phyloP scores from a whole-genome alignment of 345 rosid genomes.

The Durio zibethinus region DNA sequence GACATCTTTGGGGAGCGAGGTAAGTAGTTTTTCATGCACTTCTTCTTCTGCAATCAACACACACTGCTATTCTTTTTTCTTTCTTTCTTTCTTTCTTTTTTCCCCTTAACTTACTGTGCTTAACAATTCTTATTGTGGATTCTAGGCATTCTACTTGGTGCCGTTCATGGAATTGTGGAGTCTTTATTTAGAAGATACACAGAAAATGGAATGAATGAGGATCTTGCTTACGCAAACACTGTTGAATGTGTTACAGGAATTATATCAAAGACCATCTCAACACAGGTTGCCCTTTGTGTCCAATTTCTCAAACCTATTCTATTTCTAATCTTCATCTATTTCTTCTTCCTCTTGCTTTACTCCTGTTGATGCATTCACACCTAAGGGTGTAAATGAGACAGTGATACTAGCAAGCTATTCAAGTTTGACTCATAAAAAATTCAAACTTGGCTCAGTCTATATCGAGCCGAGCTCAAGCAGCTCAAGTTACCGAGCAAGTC shows the following conservation, averaged over 20 bases:
- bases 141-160: constrained; percentile 82
- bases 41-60: background rate
- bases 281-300: constrained; percentile 41
- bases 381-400: no score
- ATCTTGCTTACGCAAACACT: constrained; percentile 76
- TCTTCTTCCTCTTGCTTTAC: background rate
- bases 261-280: constrained; percentile 73
- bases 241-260: constrained; percentile 91
- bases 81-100: no score
- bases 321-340: background rate
- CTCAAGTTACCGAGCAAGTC: no score
- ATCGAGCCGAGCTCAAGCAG: no score
- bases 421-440: no score
- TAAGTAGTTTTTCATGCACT: constrained; percentile 23
- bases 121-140: background rate
- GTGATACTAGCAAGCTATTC: no score
- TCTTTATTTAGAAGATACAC: constrained; percentile 77
- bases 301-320: background rate
- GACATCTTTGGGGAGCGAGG: constrained; percentile 96
- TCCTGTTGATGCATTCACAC: background rate
- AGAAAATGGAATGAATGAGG: constrained; percentile 73
- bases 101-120: background rate
- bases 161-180: constrained; percentile 86
- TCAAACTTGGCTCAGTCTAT: no score
- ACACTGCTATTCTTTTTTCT: background rate